These are phyloP conservation scores for Flaveria robusta DNA, from an alignment of 129 eudicot genomes.

Conservation along the genomic window DNA sequence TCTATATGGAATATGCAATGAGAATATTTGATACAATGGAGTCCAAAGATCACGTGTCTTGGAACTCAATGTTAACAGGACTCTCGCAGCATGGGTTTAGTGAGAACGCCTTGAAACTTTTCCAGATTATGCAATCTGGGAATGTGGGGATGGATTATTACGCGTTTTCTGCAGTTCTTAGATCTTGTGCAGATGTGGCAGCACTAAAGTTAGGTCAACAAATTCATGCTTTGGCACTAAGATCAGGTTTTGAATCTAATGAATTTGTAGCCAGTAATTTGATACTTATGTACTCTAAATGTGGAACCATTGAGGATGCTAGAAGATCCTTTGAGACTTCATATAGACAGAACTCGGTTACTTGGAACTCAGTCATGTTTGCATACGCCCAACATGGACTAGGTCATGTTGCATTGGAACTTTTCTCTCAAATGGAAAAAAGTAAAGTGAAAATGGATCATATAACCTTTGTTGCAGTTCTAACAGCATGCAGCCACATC, in stretches of 20 bases:
- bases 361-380: constrained; percentile 89
- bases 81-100: constrained; percentile 71
- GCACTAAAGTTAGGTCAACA: constrained; percentile 75
- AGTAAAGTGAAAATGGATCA: constrained; percentile 67
- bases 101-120: constrained; percentile 64
- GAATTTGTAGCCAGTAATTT: constrained; percentile 77
- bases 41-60: constrained; percentile 66
- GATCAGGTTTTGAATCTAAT: constrained; percentile 61
- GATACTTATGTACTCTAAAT: constrained; percentile 83
- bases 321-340: constrained; percentile 64
- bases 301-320: constrained; percentile 82
- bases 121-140: constrained; percentile 51
- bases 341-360: constrained; percentile 53
- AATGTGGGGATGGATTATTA: constrained; percentile 66
- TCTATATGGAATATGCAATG: constrained; percentile 51
- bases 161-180: constrained; percentile 68
- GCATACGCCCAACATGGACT: constrained; percentile 90
- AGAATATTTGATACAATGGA: constrained; percentile 49
- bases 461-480: constrained; percentile 86
- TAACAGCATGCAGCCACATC: constrained; percentile 86
- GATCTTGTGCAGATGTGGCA: constrained; percentile 89
- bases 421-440: constrained; percentile 58
- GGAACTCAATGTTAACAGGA: constrained; percentile 85
- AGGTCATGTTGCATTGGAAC: constrained; percentile 66
- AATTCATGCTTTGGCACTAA: constrained; percentile 59